Evolutionary conservation across 148 eudicot species (phyloP), one percentile per base, ranked within the genome.

Genomic region (Chenopodium suecicum): DNA sequence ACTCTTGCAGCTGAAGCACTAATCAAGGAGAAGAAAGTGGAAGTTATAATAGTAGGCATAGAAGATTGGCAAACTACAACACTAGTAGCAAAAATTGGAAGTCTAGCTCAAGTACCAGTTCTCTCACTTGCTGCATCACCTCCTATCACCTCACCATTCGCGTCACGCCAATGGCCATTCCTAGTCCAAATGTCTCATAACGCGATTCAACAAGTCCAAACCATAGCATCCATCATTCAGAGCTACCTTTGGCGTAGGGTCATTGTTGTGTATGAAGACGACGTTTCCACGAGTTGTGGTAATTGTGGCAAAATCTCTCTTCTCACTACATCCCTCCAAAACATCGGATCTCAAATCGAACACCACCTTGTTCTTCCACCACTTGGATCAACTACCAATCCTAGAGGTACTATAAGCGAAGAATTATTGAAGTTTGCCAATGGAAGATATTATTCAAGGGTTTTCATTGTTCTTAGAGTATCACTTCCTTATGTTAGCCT

Each of bases 401-500:
- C 63, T 2, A n/a, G 48, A 22, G 52, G 20, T 19, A 29, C 23
- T 25, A 48, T 81, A 19, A 37, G 46, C 2, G 48, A 71, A 14
- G 58, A 60, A 13, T 12, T 80, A 14, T 31, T 22, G 12, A 77
- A 50, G 60, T 25, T 77, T 13, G 19, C 64, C 16, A 44, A 47
- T 2, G 72, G 5, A 23, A n/a, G 44, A 54, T 66, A 17, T 48
- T 74, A 75, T 73, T 81, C 84, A 19, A 50, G 84, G 60, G 88
- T 78, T 47, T 86, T 86, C n/a, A 20, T 86, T n/a, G 82, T 86
- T 75, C 77, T 83, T 41, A 74, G 46, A 17, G 72, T 77, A 14
- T 86, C 86, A 2, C 48, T 60, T 10, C 58, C 86, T 60, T 27
- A 67, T 37, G 66, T 81, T 48, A 62, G 23, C 11, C 68, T 20